These are phyloP conservation scores for Pythium sukuiense DNA, from an alignment of 352 stramenopile species.

Conservation along the genomic window DNA sequence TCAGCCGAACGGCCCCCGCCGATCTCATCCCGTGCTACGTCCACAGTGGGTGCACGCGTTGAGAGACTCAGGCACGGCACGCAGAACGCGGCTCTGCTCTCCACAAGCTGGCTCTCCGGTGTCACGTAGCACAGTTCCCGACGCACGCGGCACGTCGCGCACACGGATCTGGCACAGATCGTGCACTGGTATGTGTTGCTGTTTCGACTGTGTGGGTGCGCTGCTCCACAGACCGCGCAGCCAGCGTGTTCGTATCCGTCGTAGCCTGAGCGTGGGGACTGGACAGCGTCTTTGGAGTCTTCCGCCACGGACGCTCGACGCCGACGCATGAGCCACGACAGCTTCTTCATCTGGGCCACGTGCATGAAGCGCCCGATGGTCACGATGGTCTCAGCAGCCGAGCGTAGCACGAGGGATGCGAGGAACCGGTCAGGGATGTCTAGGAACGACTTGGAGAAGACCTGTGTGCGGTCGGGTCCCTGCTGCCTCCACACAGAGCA, in stretches of 20 bases:
- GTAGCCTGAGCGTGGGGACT: background rate
- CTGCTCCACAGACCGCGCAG: slow-evolving; percentile 2
- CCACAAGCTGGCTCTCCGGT: slow-evolving; percentile 14
- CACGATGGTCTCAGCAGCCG: slow-evolving; percentile 40
- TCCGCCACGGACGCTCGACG: slow-evolving; percentile 13
- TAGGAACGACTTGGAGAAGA: slow-evolving; percentile 50
- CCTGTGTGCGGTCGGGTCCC: slow-evolving; percentile 20
- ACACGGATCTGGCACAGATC: slow-evolving; percentile 23
- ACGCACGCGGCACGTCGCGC: slow-evolving; percentile 23
- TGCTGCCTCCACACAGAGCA: slow-evolving; percentile 55
- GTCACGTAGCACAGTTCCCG: slow-evolving; percentile 20
- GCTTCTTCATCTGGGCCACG: slow-evolving; percentile 68
- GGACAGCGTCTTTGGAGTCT: background rate
- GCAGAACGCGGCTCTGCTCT: slow-evolving; percentile 19
- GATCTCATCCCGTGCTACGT: slow-evolving; percentile 27
- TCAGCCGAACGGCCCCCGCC: slow-evolving; percentile 6
- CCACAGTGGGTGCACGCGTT: slow-evolving; percentile 4
- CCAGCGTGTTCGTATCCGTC: slow-evolving; percentile 3
- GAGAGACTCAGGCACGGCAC: slow-evolving; percentile 27
- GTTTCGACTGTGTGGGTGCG: background rate
- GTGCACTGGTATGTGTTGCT: slow-evolving; percentile 16
- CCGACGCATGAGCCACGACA: slow-evolving; percentile 48
- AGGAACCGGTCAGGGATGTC: slow-evolving; percentile 46
- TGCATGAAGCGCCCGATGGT: slow-evolving; percentile 38
- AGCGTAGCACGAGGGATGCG: slow-evolving; percentile 34